Evolutionary conservation across 805 yeast species (phyloP).

Genomic region (Candida methanosorbosa): DNA sequence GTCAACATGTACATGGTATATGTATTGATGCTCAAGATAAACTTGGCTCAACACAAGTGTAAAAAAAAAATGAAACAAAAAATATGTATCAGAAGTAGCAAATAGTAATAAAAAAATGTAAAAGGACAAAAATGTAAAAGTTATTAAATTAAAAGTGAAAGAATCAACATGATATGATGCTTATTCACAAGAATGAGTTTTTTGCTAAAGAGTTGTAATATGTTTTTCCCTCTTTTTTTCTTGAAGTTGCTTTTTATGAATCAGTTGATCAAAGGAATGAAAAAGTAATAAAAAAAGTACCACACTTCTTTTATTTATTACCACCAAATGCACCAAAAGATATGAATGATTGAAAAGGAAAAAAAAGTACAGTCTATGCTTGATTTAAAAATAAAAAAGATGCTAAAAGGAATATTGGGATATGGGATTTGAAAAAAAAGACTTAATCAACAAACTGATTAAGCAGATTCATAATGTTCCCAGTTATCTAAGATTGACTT

Average conservation of each 20-base stretch:
- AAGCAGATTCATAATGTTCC: slow-evolving; percentile 69
- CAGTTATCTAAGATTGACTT: slow-evolving; percentile 88
- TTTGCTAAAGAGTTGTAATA: too few species aligned
- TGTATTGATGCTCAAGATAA: not conserved
- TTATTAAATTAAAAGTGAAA: too few species aligned
- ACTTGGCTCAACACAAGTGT: not conserved
- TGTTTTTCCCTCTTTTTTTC: too few species aligned
- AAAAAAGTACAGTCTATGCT: not conserved
- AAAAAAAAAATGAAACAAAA: not conserved
- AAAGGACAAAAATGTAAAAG: too few species aligned
- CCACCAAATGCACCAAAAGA: too few species aligned
- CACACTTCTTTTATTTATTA: too few species aligned
- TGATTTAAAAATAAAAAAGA: not conserved
- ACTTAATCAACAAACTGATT: too few species aligned
- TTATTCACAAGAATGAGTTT: not conserved
- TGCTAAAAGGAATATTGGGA: not conserved
- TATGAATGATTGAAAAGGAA: too few species aligned
- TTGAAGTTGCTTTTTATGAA: too few species aligned
- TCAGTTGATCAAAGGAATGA: too few species aligned
- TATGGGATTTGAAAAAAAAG: not conserved
- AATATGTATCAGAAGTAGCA: not conserved
- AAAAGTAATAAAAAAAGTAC: too few species aligned
- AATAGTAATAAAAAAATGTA: not conserved
- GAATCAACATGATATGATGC: not conserved
- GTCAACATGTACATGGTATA: too few species aligned